These are phyloP conservation scores for Scopulariopsis brevicaulis DNA, from an alignment of 2,329 filamentous ascomycete species.

Conservation along the genomic window DNA sequence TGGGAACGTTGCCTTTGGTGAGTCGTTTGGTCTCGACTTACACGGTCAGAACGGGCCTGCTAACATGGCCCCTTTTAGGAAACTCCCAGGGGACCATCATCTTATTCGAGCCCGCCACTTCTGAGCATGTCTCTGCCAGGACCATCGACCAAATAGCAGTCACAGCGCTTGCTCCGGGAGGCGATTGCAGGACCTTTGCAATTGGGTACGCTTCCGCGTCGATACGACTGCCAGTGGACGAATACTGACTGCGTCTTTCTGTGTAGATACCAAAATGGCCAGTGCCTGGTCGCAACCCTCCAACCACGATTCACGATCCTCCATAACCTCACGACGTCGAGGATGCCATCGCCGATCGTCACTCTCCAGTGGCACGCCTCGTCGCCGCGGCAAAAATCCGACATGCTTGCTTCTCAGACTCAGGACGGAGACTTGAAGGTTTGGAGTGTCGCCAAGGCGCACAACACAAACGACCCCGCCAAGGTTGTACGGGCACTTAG, in stretches of 20 bases:
- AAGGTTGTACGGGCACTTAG: slow-evolving; percentile 84
- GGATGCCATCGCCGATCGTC: slow-evolving; percentile 76
- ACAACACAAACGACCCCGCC: slow-evolving; percentile 60
- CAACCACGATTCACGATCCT: slow-evolving; percentile 89
- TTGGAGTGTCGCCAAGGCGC: slow-evolving; percentile 86
- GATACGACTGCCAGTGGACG: neutral
- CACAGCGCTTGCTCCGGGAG: slow-evolving; percentile 79
- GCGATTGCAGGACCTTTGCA: slow-evolving; percentile 88
- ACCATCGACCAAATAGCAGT: slow-evolving; percentile 90
- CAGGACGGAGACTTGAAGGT: slow-evolving; percentile 86
- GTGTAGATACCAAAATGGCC: slow-evolving; percentile 82
- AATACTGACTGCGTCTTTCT: neutral
- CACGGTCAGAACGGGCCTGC: slow-evolving; percentile 1
- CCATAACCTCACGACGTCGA: slow-evolving; percentile 78
- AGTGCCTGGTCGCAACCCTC: slow-evolving; percentile 77
- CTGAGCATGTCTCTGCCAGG: slow-evolving; percentile 80
- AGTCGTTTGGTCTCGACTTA: slow-evolving; percentile 16
- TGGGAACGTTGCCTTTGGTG: slow-evolving; percentile 94
- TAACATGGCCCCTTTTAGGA: slow-evolving; percentile 38
- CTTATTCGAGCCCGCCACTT: slow-evolving; percentile 84
- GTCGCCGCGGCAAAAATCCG: slow-evolving; percentile 88
- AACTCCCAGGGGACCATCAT: slow-evolving; percentile 90
- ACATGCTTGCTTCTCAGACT: slow-evolving; percentile 93
- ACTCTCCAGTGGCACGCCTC: slow-evolving; percentile 92
- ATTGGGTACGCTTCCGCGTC: slow-evolving; percentile 58